Percentiles rank a stretch among this genome's conserved stretches.
These are phyloP conservation scores for Nepenthes mirabilis DNA, from an alignment of 148 eudicot species.

Conservation along the genomic window DNA sequence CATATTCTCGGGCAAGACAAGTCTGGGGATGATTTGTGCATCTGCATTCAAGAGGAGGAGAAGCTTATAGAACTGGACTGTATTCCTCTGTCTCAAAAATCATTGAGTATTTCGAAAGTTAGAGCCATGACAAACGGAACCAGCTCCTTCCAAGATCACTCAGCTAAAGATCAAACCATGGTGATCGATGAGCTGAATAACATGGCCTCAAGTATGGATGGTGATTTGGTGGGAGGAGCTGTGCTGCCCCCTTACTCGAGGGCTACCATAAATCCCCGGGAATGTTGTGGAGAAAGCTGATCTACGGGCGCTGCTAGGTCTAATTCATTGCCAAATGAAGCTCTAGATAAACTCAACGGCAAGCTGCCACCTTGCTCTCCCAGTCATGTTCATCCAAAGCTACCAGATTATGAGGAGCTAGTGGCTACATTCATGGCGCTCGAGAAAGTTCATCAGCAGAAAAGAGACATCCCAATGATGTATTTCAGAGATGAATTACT, in stretches of 20 bases:
- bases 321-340: background rate
- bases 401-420: slow-evolving; percentile 12
- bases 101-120: too few species aligned
- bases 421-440: slow-evolving; percentile 8
- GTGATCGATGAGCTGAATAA: background rate
- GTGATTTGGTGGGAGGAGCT: background rate
- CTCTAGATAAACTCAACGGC: background rate
- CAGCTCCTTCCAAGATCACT: too few species aligned
- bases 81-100: background rate
- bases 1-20: background rate
- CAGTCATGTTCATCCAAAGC: slow-evolving; percentile 12
- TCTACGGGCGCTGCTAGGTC: background rate
- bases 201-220: background rate
- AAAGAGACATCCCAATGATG: background rate
- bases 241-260: slow-evolving; percentile 3
- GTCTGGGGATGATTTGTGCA: background rate
- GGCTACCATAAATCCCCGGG: background rate
- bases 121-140: too few species aligned
- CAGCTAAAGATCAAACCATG: background rate
- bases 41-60: background rate
- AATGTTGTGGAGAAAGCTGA: background rate
- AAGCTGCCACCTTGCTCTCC: background rate
- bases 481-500: too few species aligned
- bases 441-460: slow-evolving; percentile 7
- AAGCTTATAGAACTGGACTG: background rate